Percentiles rank a stretch among this genome's conserved stretches.
These are phyloP conservation scores for Pythium phragmiticola DNA, from an alignment of 352 stramenopile genomes.

Conservation along the genomic window DNA sequence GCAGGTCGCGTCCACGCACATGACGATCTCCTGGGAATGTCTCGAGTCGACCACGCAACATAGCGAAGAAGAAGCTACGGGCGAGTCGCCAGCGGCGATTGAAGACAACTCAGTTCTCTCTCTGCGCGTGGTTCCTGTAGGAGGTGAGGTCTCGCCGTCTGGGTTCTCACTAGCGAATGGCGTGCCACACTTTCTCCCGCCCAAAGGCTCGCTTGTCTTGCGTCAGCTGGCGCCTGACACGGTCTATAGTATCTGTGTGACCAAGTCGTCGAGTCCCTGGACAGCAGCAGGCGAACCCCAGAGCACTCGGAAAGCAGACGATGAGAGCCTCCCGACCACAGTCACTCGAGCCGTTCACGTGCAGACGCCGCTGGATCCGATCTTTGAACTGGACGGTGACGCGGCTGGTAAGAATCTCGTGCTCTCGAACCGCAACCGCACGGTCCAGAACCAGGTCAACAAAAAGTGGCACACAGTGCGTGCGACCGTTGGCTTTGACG, in stretches of 20 bases:
- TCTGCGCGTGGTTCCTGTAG: not conserved
- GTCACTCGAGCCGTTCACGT: conserved; percentile 4
- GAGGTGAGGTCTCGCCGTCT: not conserved
- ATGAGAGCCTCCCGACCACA: not conserved
- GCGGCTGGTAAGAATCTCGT: conserved; percentile 75
- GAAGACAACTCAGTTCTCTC: conserved; percentile 1
- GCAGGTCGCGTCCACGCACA: conserved; percentile 14
- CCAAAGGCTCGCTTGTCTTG: conserved; percentile 16
- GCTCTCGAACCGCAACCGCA: conserved; percentile 71
- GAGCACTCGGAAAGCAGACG: not conserved
- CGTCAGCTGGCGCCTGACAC: conserved; percentile 21
- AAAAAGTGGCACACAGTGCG: conserved; percentile 92
- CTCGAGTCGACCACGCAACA: not conserved
- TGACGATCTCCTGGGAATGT: conserved; percentile 16
- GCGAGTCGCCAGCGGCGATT: not conserved
- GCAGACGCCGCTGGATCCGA: conserved; percentile 46
- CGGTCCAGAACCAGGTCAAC: conserved; percentile 80
- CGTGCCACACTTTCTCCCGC: conserved; percentile 14
- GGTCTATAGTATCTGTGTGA: conserved; percentile 21
- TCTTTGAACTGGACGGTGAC: conserved; percentile 70
- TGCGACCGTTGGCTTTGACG: conserved; percentile 59
- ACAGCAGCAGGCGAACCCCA: not conserved
- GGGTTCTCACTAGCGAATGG: not conserved
- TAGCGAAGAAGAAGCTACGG: not conserved
- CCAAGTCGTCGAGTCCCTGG: conserved; percentile 9